A percentile compares a stretch with the other conserved stretches of the same genome.
phyloP scores from a whole-genome alignment of 1,139 yeast genomes.

The Nakaseomyces kungkrabaensis region DNA sequence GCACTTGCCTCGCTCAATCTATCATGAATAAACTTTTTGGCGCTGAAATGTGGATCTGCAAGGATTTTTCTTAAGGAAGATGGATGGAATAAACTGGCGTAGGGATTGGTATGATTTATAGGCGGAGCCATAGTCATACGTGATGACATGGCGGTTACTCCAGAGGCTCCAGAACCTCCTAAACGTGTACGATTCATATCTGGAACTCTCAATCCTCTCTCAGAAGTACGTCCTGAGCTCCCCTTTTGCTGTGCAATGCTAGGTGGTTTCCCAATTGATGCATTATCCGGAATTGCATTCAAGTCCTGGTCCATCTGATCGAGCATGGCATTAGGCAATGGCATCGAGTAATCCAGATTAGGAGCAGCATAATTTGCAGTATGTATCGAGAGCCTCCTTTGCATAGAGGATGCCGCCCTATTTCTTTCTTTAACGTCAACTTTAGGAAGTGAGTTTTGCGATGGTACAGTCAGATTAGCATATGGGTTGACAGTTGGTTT shows the following conservation, averaged over 20 bases:
- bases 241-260: neutral
- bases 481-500: slow-evolving; percentile 24
- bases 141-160: neutral
- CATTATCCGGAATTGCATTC: neutral
- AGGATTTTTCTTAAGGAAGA: slow-evolving; percentile 20
- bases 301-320: neutral
- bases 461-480: slow-evolving; percentile 19
- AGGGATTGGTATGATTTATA: neutral
- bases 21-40: slow-evolving; percentile 42
- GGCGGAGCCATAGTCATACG: slow-evolving; percentile 2
- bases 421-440: slow-evolving; percentile 31
- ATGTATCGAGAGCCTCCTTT: slow-evolving; percentile 33
- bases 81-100: neutral
- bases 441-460: slow-evolving; percentile 24
- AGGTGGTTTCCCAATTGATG: neutral
- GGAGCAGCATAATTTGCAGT: slow-evolving; percentile 26
- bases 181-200: neutral
- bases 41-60: slow-evolving; percentile 35
- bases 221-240: neutral
- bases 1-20: slow-evolving; percentile 61
- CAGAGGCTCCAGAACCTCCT: neutral
- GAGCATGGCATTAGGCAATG: slow-evolving; percentile 15
- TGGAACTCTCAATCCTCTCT: neutral
- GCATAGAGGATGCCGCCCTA: slow-evolving; percentile 35
- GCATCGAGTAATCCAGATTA: slow-evolving; percentile 24